phyloP scores from a whole-genome alignment of 305 asterid genomes.

The Fraxinus platypoda region DNA sequence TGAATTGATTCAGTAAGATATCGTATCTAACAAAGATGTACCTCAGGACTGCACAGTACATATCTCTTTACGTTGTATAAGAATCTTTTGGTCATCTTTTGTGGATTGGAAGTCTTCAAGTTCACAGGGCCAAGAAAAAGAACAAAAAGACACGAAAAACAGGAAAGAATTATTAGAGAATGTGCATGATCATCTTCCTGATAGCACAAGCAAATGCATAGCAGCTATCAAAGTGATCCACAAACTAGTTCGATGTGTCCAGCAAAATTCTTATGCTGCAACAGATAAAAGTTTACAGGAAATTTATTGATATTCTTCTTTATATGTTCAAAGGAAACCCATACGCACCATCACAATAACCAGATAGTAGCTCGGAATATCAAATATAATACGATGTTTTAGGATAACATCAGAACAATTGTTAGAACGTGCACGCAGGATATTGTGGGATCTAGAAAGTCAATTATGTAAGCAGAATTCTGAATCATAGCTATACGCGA shows the following conservation, averaged over 20 bases:
- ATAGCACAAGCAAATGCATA: neutral
- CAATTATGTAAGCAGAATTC: neutral
- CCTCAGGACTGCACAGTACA: conserved; percentile 66
- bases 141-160: neutral
- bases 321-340: neutral
- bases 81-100: conserved; percentile 38
- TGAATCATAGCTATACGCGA: neutral
- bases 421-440: neutral
- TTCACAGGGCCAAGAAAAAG: neutral
- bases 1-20: neutral
- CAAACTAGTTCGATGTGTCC: neutral
- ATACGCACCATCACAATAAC: neutral
- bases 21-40: conserved; percentile 6
- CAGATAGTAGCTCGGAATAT: neutral
- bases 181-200: neutral
- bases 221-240: neutral
- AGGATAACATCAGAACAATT: neutral
- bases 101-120: conserved; percentile 42
- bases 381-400: neutral
- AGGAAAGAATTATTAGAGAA: neutral
- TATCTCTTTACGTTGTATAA: conserved; percentile 53
- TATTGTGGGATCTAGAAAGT: neutral
- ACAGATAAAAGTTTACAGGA: neutral
- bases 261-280: neutral
- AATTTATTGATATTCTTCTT: neutral